These are phyloP conservation scores for Diaporthe nobilis DNA, from an alignment of 2,329 filamentous ascomycete species.

Conservation along the genomic window DNA sequence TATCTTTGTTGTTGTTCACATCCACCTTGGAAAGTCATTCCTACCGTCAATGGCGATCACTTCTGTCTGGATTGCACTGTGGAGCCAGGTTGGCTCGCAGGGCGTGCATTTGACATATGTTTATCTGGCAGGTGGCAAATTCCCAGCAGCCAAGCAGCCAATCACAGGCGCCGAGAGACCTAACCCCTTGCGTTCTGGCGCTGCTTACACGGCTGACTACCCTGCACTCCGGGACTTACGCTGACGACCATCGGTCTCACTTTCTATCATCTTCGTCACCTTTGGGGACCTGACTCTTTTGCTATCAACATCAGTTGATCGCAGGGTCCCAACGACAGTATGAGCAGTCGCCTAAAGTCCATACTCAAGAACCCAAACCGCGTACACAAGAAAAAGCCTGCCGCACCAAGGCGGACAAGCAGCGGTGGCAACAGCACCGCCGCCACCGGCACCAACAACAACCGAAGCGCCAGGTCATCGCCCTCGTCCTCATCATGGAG, in stretches of 20 bases:
- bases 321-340: conserved; percentile 3
- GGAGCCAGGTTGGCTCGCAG: neutral
- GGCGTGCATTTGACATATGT: conserved; percentile 7
- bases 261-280: neutral
- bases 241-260: neutral
- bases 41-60: neutral
- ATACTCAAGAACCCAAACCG: conserved; percentile 45
- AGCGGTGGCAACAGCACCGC: neutral
- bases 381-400: conserved; percentile 43
- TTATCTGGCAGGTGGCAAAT: conserved; percentile 22
- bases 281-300: neutral
- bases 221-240: neutral
- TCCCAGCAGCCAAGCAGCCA: neutral
- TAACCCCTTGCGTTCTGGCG: conserved; percentile 13
- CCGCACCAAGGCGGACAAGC: conserved; percentile 39
- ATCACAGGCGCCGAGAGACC: conserved; percentile 21
- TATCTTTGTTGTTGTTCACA: neutral
- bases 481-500: conserved; percentile 42
- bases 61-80: neutral
- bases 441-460: neutral
- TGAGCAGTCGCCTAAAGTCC: conserved; percentile 44
- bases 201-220: conserved; percentile 19
- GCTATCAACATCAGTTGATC: neutral
- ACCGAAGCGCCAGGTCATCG: conserved; percentile 24
- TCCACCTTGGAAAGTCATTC: neutral